Conservation (phyloP, 2,329 filamentous ascomycete genomes). For the Cercospora sojina region DNA sequence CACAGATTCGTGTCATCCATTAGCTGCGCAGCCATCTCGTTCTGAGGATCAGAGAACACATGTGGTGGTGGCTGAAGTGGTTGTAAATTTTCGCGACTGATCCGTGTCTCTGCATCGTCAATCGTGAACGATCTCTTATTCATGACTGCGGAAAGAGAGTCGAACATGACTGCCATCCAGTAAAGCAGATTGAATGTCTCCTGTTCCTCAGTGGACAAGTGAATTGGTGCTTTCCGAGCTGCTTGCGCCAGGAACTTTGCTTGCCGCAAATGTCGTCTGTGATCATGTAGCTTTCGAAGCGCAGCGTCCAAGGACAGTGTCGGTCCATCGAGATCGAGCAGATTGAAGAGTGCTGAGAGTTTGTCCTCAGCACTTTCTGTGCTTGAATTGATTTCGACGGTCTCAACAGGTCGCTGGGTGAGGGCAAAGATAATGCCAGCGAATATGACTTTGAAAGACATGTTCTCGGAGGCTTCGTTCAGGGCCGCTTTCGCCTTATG, state of each 20-base stretch:
- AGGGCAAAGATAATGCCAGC: slow-evolving; percentile 25
- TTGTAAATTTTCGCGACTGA: slow-evolving; percentile 12
- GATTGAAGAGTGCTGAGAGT: slow-evolving; percentile 15
- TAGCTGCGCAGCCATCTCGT: not conserved
- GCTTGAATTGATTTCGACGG: not conserved
- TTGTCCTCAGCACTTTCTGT: slow-evolving; percentile 17
- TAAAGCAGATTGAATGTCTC: slow-evolving; percentile 24
- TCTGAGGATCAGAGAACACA: not conserved
- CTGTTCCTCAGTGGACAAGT: slow-evolving; percentile 18
- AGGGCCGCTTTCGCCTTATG: slow-evolving; percentile 22
- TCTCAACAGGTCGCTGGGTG: slow-evolving; percentile 21
- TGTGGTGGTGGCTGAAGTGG: not conserved
- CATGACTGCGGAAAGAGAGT: slow-evolving; percentile 25
- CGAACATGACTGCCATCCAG: slow-evolving; percentile 28
- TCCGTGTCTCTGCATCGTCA: slow-evolving; percentile 17
- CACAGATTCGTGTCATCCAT: slow-evolving; percentile 17
- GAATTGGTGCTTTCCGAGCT: slow-evolving; percentile 13
- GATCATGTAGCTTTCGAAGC: slow-evolving; percentile 24
- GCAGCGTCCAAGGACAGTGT: slow-evolving; percentile 21
- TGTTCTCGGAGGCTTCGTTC: slow-evolving; percentile 18
- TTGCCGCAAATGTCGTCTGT: slow-evolving; percentile 15
- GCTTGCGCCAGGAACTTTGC: not conserved
- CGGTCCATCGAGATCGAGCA: slow-evolving; percentile 22
- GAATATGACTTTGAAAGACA: slow-evolving; percentile 24
- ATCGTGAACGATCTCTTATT: slow-evolving; percentile 20